Conservation (phyloP, 2,329 filamentous ascomycete genomes). For the Rosellinia necatrix region DNA sequence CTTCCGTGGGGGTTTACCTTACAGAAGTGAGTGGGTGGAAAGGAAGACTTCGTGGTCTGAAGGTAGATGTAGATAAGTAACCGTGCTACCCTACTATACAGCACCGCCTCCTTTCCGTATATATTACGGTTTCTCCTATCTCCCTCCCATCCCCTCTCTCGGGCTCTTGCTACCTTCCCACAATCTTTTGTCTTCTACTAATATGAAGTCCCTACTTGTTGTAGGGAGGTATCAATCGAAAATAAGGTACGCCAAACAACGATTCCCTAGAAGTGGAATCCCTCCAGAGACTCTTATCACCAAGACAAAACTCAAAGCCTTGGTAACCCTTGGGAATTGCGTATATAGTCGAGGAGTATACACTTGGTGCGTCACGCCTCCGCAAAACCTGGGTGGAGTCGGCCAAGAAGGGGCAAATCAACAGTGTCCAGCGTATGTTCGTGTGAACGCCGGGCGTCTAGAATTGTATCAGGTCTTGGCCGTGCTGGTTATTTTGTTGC, state of each 20-base stretch:
- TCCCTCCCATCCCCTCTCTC: background rate
- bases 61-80: constrained; percentile 15
- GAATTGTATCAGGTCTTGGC: constrained; percentile 68
- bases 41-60: constrained; percentile 3
- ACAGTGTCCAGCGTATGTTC: background rate
- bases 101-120: background rate
- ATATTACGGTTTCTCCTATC: no score
- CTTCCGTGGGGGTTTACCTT: background rate
- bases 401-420: background rate
- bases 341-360: background rate
- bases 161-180: background rate
- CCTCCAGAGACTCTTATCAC: background rate
- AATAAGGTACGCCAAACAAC: constrained; percentile 6
- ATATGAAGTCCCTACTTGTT: constrained; percentile 9
- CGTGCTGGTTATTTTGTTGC: constrained; percentile 50
- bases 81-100: constrained; percentile 20
- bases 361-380: background rate
- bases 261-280: background rate
- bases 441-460: constrained; percentile 41
- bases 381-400: background rate
- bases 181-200: constrained; percentile 5
- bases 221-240: constrained; percentile 22
- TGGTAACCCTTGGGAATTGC: background rate
- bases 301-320: constrained; percentile 1
- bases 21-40: background rate